These are phyloP conservation scores for Agrocybe praecox DNA, from an alignment of 768 basidiomycete genomes.

Conservation along the genomic window DNA sequence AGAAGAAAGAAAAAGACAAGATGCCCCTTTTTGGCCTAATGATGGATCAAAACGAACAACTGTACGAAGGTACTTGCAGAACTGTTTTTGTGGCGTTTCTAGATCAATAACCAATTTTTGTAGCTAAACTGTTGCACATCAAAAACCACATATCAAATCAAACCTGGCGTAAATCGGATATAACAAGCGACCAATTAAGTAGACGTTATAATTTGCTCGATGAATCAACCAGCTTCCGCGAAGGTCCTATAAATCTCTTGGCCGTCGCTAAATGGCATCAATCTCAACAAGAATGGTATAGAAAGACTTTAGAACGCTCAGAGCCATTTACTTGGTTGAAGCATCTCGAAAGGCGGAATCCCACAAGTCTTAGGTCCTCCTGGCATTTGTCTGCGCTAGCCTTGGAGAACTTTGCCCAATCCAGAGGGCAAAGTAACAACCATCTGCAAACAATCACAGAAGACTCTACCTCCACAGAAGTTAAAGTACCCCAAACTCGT, in stretches of 20 bases:
- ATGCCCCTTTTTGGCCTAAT: conserved; percentile 41
- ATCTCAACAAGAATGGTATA: conserved; percentile 48
- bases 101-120: conserved; percentile 2
- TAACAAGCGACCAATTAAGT: conserved; percentile 65
- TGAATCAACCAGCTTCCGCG: conserved; percentile 32
- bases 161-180: conserved; percentile 63
- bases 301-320: conserved; percentile 56
- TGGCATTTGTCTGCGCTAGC: conserved; percentile 73
- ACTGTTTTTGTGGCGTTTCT: background rate
- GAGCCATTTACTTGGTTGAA: conserved; percentile 80
- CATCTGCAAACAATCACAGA: conserved; percentile 52
- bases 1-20: conserved; percentile 60
- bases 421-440: conserved; percentile 32
- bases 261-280: conserved; percentile 63
- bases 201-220: conserved; percentile 66
- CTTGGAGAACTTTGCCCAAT: conserved; percentile 64
- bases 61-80: conserved; percentile 51
- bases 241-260: conserved; percentile 43
- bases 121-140: conserved; percentile 63
- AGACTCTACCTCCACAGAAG: conserved; percentile 25
- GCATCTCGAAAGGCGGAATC: conserved; percentile 54
- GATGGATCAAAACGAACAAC: conserved; percentile 60
- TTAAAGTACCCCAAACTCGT: conserved; percentile 17
- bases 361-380: conserved; percentile 37
- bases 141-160: conserved; percentile 49